These are phyloP conservation scores for Leccinum obscurum DNA, from an alignment of 768 basidiomycete genomes.

Conservation along the genomic window DNA sequence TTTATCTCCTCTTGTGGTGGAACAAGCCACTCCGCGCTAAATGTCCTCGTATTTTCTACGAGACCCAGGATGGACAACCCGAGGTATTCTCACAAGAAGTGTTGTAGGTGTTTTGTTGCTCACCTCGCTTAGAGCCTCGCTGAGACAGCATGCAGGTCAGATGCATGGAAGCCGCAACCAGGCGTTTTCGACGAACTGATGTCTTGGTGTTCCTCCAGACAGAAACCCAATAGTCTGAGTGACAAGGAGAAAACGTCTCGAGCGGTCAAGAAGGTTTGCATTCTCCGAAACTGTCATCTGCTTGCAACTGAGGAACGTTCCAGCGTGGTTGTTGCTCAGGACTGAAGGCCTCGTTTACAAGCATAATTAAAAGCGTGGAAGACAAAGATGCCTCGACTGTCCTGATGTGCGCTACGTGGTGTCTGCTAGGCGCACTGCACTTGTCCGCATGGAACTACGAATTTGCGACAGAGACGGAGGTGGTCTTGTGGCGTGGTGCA, in stretches of 20 bases:
- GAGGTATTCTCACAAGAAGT: background rate
- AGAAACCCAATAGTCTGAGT: background rate
- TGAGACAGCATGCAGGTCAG: background rate
- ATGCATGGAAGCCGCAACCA: background rate
- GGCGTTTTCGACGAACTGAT: background rate
- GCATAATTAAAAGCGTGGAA: background rate
- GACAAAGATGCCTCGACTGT: background rate
- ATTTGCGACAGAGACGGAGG: background rate
- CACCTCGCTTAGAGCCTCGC: background rate
- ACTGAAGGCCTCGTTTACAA: background rate
- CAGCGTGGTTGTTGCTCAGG: background rate
- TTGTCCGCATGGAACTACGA: background rate
- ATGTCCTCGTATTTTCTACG: background rate
- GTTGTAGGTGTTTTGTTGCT: background rate
- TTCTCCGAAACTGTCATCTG: background rate
- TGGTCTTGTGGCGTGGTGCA: background rate
- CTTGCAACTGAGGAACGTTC: background rate
- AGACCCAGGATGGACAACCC: background rate
- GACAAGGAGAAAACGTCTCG: background rate
- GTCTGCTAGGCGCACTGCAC: background rate
- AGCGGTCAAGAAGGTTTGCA: background rate
- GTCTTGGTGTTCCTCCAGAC: background rate
- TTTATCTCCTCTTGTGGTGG: conserved; percentile 2
- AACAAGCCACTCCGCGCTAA: background rate
- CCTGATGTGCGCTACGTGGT: background rate